Conservation (phyloP, 208 protist species). For the Trichomonas tenax region DNA sequence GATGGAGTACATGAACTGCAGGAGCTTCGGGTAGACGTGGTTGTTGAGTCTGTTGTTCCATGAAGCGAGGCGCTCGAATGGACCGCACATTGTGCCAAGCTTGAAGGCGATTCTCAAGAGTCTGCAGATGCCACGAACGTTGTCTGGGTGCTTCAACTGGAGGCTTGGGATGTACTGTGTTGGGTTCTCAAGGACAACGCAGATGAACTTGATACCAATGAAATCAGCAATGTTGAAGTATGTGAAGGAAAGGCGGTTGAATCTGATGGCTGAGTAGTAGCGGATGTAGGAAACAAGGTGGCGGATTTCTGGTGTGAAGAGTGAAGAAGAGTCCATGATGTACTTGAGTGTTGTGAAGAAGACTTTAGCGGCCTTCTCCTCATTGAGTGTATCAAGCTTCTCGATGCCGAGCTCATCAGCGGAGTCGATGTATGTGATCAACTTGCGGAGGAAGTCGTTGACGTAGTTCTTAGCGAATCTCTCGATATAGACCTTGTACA, state of each 20-base stretch:
- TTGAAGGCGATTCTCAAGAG: not conserved
- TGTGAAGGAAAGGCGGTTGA: not conserved
- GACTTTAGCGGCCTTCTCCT: not conserved
- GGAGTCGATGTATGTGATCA: not conserved
- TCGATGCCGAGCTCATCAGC: not conserved
- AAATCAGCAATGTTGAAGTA: not conserved
- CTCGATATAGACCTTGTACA: not conserved
- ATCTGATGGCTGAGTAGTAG: not conserved
- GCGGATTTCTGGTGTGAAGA: not conserved
- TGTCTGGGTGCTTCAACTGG: not conserved
- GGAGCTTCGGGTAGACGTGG: not conserved
- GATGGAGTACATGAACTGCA: not conserved
- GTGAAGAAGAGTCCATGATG: not conserved
- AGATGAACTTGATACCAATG: not conserved
- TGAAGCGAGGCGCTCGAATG: not conserved
- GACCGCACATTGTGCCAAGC: not conserved
- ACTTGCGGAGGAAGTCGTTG: not conserved
- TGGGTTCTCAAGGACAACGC: not conserved
- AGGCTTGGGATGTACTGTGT: not conserved
- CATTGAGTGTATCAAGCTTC: not conserved
- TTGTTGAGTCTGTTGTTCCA: not conserved
- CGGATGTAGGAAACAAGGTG: not conserved
- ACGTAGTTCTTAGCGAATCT: not conserved
- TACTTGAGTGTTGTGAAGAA: not conserved
- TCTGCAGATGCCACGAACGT: not conserved